Base-by-base conservation (phyloP, 176 grass and related monocot genomes). In the Triticum urartu region DNA sequence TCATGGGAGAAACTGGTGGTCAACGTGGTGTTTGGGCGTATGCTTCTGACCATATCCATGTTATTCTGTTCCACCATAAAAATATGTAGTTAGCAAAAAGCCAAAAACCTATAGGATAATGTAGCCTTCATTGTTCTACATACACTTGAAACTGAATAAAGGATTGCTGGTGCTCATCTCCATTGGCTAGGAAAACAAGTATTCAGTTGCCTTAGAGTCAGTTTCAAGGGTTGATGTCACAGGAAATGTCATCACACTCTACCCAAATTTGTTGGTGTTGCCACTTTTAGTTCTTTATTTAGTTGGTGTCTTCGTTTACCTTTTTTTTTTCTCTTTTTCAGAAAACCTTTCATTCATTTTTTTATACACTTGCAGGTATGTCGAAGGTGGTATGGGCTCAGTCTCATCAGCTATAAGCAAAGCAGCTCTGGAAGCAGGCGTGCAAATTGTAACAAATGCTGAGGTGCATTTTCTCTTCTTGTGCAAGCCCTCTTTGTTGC, bases 21-120 rank as follows among this genome's bases (percentile, higher is more conserved):
- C 91, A 98, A 68, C 90, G 97, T 43, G 97, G 97, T 86, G 93
- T 98, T 93, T 98, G 97, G 97, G 93, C 97, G 97, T 98, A 98
- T 87, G 94, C 38, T 75, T 92, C 88, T 85, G 58, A 78, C 79
- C 3, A 71, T 42, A 77, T 78, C 34, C 45, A 48, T 72, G 24
- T 70, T 78, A 18, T 86, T 77, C 24, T 88, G 40, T 85, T 89
- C 35, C 40, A 62, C 11, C 25, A 33, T 71, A 43, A 68, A 77
- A 30, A 30, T 30, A 30, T 30, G 28, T 30, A 30, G 28, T 30
- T 30, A 30, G 28, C 28, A 30, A 30, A 30, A 30, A 30, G 28
- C 28, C 28, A 76, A 76, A 76, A 47, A 17, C 24, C 21, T 7
- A 40, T 56, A 65, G 59, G 68, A 85, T 38, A 65, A 71, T 68